Conservation (phyloP, 2,329 filamentous ascomycete genomes). For the Fusarium xyrophilum region DNA sequence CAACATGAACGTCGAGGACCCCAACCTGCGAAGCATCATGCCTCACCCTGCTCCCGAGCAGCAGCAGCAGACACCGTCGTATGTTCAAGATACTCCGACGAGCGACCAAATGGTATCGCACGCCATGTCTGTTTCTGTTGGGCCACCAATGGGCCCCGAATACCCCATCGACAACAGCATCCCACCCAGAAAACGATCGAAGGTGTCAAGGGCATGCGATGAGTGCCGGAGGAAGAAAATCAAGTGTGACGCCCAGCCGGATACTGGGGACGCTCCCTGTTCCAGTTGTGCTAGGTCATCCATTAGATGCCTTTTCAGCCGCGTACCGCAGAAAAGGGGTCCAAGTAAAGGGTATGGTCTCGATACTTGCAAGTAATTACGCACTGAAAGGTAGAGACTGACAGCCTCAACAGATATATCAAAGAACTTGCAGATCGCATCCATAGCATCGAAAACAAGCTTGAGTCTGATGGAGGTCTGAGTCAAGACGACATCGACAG, state of each 20-base stretch:
- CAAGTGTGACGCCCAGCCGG: slow-evolving; percentile 82
- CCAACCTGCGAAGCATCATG: slow-evolving; percentile 53
- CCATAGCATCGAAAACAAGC: slow-evolving; percentile 80
- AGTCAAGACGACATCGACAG: slow-evolving; percentile 57
- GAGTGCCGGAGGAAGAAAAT: slow-evolving; percentile 91
- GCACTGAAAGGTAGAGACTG: neutral
- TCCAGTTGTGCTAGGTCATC: slow-evolving; percentile 80
- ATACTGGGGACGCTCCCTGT: slow-evolving; percentile 76
- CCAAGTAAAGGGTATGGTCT: slow-evolving; percentile 79
- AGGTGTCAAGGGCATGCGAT: slow-evolving; percentile 88
- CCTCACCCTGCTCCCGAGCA: slow-evolving; percentile 51
- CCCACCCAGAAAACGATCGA: slow-evolving; percentile 77
- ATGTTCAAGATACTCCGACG: slow-evolving; percentile 49
- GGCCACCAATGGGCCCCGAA: slow-evolving; percentile 48
- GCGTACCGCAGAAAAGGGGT: slow-evolving; percentile 85
- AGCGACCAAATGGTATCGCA: slow-evolving; percentile 49
- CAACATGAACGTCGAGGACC: slow-evolving; percentile 53
- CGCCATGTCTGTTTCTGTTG: slow-evolving; percentile 47
- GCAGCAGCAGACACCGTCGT: slow-evolving; percentile 47
- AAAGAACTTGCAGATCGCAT: slow-evolving; percentile 89
- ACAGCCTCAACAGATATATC: slow-evolving; percentile 70
- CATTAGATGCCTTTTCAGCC: slow-evolving; percentile 83
- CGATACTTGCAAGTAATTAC: neutral
- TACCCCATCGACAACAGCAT: slow-evolving; percentile 63
- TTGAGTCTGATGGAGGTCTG: slow-evolving; percentile 60